Evolutionary conservation across 495 filamentous ascomycete species (phyloP).

Genomic region (Sporormia fimetaria): DNA sequence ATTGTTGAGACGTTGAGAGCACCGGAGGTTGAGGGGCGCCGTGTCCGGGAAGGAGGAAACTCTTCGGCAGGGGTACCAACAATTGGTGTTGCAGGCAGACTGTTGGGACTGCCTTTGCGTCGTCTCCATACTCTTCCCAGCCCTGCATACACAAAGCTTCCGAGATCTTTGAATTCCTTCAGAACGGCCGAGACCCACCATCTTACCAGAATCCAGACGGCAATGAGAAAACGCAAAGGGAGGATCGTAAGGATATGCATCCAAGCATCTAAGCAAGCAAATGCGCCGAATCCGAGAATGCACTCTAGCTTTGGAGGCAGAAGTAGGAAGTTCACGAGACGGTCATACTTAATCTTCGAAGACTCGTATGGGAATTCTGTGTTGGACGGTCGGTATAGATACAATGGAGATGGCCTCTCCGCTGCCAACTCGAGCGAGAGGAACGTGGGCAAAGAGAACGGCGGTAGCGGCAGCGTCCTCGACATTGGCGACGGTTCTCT

Average conservation of each 20-base stretch:
- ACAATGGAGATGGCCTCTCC: constrained; percentile 69
- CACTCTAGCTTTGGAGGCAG: constrained; percentile 76
- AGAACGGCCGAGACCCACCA: constrained; percentile 58
- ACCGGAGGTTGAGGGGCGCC: constrained; percentile 26
- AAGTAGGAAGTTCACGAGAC: constrained; percentile 78
- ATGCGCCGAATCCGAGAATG: constrained; percentile 70
- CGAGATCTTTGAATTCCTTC: constrained; percentile 56
- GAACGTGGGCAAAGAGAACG: constrained; percentile 76
- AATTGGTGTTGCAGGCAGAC: constrained; percentile 12
- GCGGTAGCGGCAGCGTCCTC: constrained; percentile 63
- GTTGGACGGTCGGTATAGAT: constrained; percentile 64
- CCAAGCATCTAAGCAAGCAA: constrained; percentile 96
- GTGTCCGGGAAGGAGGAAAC: constrained; percentile 27
- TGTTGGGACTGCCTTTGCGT: constrained; percentile 38
- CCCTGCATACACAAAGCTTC: constrained; percentile 61
- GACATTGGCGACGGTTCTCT: constrained; percentile 56
- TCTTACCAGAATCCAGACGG: constrained; percentile 57
- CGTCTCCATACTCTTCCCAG: constrained; percentile 59
- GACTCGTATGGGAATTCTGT: constrained; percentile 87
- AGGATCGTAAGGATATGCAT: constrained; percentile 91
- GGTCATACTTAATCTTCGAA: constrained; percentile 86
- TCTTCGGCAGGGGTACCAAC: constrained; percentile 23
- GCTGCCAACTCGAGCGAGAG: constrained; percentile 80
- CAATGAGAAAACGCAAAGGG: constrained; percentile 79
- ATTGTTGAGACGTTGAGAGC: constrained; percentile 3